Conservation (phyloP, 306 rosid species). For the Lathyrus oleraceus region DNA sequence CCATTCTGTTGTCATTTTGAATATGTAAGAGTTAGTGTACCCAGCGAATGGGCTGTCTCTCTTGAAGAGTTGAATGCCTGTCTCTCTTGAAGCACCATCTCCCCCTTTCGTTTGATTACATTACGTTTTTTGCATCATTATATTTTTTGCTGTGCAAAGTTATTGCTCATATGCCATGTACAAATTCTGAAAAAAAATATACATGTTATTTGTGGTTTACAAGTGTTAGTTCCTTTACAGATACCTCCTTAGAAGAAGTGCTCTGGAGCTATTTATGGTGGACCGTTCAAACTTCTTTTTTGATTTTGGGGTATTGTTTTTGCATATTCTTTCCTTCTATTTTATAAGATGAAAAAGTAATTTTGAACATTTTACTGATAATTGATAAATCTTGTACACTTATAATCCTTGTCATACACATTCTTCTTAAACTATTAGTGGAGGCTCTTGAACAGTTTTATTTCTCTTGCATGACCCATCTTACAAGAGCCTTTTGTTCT, state of each 20-base stretch:
- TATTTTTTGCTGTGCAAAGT: constrained; percentile 7
- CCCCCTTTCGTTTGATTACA: neutral
- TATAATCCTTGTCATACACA: constrained; percentile 19
- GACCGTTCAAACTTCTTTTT: constrained; percentile 94
- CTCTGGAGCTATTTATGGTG: constrained; percentile 95
- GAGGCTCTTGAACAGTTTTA: constrained; percentile 8
- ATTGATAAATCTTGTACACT: constrained; percentile 12
- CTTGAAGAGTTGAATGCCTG: constrained; percentile 14
- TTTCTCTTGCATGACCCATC: constrained; percentile 3
- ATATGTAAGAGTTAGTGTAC: neutral
- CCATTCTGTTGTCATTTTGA: constrained; percentile 12
- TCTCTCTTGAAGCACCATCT: constrained; percentile 10
- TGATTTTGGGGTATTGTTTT: constrained; percentile 82
- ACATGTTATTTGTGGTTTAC: constrained; percentile 23
- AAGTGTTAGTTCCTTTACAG: constrained; percentile 47
- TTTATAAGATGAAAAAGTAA: constrained; percentile 9
- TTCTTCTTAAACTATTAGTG: constrained; percentile 18
- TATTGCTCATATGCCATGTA: constrained; percentile 20
- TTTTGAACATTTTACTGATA: constrained; percentile 26
- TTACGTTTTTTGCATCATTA: constrained; percentile 8
- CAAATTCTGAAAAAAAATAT: constrained; percentile 8
- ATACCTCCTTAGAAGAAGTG: constrained; percentile 95
- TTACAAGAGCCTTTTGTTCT: constrained; percentile 9
- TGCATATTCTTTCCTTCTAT: constrained; percentile 12
- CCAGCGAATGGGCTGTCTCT: neutral